Conservation (phyloP, 768 basidiomycete species). For the Mycena kentingensis region DNA sequence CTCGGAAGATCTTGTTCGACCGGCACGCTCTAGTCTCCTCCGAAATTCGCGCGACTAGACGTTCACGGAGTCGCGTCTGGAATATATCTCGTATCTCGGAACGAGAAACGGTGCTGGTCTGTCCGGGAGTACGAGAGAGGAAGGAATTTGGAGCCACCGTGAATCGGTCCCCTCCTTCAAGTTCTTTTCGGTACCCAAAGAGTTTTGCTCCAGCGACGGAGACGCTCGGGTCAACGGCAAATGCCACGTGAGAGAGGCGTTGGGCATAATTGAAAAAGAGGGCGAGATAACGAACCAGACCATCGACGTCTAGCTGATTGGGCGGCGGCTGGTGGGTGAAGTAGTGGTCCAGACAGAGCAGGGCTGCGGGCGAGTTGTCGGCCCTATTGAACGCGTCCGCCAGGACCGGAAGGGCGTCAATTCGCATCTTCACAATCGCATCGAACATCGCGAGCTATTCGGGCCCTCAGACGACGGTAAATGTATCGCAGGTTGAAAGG, state of each 20-base stretch:
- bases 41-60: slow-evolving; percentile 23
- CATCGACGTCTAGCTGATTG: slow-evolving; percentile 22
- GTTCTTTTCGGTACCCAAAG: slow-evolving; percentile 33
- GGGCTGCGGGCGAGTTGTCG: slow-evolving; percentile 34
- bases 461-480: not conserved
- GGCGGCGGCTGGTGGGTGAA: slow-evolving; percentile 36
- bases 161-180: slow-evolving; percentile 32
- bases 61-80: slow-evolving; percentile 25
- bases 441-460: slow-evolving; percentile 38
- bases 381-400: slow-evolving; percentile 32
- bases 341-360: slow-evolving; percentile 47
- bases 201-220: slow-evolving; percentile 30
- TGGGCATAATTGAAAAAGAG: slow-evolving; percentile 39
- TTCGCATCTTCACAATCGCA: slow-evolving; percentile 30
- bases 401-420: slow-evolving; percentile 32
- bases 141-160: slow-evolving; percentile 30
- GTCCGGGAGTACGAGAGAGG: slow-evolving; percentile 16
- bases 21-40: slow-evolving; percentile 26
- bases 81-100: slow-evolving; percentile 19
- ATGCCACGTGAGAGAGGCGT: slow-evolving; percentile 32
- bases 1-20: slow-evolving; percentile 36
- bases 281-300: slow-evolving; percentile 33
- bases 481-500: not conserved
- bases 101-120: not conserved
- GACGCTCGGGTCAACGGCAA: slow-evolving; percentile 31